Evolutionary conservation across 306 rosid genomes (phyloP).

Genomic region (Vigna hirtella): DNA sequence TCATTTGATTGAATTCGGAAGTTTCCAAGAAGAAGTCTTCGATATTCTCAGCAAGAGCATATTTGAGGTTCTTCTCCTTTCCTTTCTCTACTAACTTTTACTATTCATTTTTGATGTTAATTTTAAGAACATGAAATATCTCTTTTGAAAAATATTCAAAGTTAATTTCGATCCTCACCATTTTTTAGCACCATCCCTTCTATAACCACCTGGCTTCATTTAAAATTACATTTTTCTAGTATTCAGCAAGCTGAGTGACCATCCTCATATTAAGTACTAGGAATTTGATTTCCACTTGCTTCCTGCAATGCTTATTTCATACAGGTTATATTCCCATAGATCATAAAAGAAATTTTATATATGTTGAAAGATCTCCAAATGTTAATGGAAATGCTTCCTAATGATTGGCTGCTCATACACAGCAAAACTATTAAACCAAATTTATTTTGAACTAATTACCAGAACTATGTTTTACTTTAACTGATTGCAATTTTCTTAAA

Average conservation of each 20-base stretch:
- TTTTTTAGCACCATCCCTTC: neutral
- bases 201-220: neutral
- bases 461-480: too few relatives aligned
- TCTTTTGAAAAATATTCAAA: neutral
- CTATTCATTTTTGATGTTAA: neutral
- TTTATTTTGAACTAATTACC: too few relatives aligned
- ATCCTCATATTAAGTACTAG: neutral
- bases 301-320: neutral
- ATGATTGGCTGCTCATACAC: too few relatives aligned
- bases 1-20: neutral
- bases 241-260: neutral
- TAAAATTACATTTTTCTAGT: neutral
- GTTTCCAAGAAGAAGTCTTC: neutral
- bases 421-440: too few relatives aligned
- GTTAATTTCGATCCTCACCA: neutral
- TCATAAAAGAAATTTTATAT: too few relatives aligned
- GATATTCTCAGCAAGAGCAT: neutral
- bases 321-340: neutral
- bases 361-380: too few relatives aligned
- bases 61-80: neutral
- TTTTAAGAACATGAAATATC: neutral
- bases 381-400: neutral
- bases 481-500: too few relatives aligned
- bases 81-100: too few relatives aligned
- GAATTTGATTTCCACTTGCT: neutral